phyloP scores from a whole-genome alignment of 2,329 filamentous ascomycete species.

The Diaporthe longicolla region DNA sequence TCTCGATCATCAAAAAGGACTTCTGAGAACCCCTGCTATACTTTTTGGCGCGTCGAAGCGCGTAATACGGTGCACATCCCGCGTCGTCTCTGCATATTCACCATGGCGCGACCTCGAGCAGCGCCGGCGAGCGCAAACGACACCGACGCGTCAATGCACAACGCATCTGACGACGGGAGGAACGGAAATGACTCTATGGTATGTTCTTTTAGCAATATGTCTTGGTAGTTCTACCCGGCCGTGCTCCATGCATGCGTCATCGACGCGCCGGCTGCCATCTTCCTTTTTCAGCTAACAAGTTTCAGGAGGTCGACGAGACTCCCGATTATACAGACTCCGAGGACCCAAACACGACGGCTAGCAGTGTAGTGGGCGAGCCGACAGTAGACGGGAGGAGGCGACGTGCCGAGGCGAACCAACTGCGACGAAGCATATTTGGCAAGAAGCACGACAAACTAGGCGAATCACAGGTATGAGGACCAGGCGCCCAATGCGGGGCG shows the following conservation, averaged over 20 bases:
- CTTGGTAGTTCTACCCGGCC: not conserved
- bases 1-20: slow-evolving; percentile 28
- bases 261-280: not conserved
- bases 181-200: slow-evolving; percentile 64
- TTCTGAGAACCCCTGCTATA: not conserved
- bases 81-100: slow-evolving; percentile 48
- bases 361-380: slow-evolving; percentile 86
- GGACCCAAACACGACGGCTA: slow-evolving; percentile 80
- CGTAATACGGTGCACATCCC: slow-evolving; percentile 32
- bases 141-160: slow-evolving; percentile 74
- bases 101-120: slow-evolving; percentile 69
- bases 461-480: slow-evolving; percentile 83
- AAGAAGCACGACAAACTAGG: slow-evolving; percentile 94
- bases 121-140: slow-evolving; percentile 67
- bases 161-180: slow-evolving; percentile 64
- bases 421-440: slow-evolving; percentile 92
- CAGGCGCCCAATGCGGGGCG: not conserved
- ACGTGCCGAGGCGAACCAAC: slow-evolving; percentile 87
- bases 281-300: slow-evolving; percentile 1
- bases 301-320: slow-evolving; percentile 74
- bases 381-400: slow-evolving; percentile 84
- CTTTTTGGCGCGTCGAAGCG: slow-evolving; percentile 59
- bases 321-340: slow-evolving; percentile 77
- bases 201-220: slow-evolving; percentile 44
- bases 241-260: slow-evolving; percentile 6